These are phyloP conservation scores for Durio zibethinus DNA, from an alignment of 345 rosid genomes.

Conservation along the genomic window DNA sequence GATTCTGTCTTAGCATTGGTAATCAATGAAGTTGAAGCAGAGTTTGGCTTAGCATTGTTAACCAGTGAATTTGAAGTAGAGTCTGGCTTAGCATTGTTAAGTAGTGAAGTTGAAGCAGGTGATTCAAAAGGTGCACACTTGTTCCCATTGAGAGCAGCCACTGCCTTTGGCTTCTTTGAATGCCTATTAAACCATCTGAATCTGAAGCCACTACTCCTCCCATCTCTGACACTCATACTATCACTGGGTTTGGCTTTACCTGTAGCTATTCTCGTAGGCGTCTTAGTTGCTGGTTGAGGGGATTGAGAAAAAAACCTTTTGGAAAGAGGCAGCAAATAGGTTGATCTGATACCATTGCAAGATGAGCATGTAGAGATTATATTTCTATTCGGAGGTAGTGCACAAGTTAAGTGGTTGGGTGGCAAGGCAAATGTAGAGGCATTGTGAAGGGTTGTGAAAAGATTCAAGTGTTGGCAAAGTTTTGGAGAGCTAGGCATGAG, in stretches of 20 bases:
- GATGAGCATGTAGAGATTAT: slow-evolving; percentile 18
- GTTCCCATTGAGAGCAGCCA: slow-evolving; percentile 29
- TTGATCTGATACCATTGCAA: slow-evolving; percentile 17
- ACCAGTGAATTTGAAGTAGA: slow-evolving; percentile 20
- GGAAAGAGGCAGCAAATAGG: slow-evolving; percentile 17
- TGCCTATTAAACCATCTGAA: slow-evolving; percentile 26
- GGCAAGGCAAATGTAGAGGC: slow-evolving; percentile 20
- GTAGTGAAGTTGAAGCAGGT: slow-evolving; percentile 27
- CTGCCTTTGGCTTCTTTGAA: slow-evolving; percentile 36
- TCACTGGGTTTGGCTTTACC: too few relatives aligned
- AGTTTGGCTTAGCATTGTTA: slow-evolving; percentile 7
- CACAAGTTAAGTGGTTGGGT: slow-evolving; percentile 22
- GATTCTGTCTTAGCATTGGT: slow-evolving; percentile 17
- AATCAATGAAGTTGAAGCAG: background rate
- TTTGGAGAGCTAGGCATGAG: slow-evolving; percentile 5
- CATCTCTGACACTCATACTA: slow-evolving; percentile 17
- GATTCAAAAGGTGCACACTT: slow-evolving; percentile 20
- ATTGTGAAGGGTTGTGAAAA: slow-evolving; percentile 12
- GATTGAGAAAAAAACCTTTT: slow-evolving; percentile 42
- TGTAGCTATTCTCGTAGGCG: too few relatives aligned
- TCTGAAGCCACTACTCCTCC: slow-evolving; percentile 19
- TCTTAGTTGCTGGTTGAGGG: slow-evolving; percentile 19
- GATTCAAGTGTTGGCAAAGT: background rate
- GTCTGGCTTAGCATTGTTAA: slow-evolving; percentile 13
- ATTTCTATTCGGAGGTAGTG: slow-evolving; percentile 18